A percentile compares a stretch with the other conserved stretches of the same genome.
These are phyloP conservation scores for Penicillium steckii DNA, from an alignment of 495 filamentous ascomycete genomes.

Conservation along the genomic window DNA sequence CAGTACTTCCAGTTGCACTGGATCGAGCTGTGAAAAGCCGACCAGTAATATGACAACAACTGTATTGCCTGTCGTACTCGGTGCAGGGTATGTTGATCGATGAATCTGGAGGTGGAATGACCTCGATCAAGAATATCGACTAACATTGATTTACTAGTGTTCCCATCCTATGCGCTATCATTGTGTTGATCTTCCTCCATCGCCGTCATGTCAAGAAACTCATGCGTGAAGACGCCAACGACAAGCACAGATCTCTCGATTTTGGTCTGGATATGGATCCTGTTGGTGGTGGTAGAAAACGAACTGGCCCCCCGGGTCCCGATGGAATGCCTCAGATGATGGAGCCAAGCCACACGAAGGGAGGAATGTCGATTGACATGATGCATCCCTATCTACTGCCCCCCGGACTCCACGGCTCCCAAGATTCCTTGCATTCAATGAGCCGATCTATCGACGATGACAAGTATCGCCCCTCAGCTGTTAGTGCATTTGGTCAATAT, in stretches of 20 bases:
- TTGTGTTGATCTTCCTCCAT: conserved; percentile 74
- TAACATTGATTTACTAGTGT: conserved; percentile 58
- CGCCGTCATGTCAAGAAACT: conserved; percentile 72
- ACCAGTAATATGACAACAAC: conserved; percentile 54
- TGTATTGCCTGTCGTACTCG: conserved; percentile 75
- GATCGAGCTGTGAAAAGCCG: conserved; percentile 34
- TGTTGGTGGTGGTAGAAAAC: conserved; percentile 32
- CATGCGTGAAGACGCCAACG: conserved; percentile 74
- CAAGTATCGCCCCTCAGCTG: conserved; percentile 73
- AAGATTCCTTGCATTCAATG: conserved; percentile 81
- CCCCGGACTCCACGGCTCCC: conserved; percentile 70
- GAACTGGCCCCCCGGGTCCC: conserved; percentile 33
- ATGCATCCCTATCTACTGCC: conserved; percentile 51
- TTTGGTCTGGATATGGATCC: conserved; percentile 71
- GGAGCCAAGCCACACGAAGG: conserved; percentile 53
- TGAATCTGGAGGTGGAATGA: too few relatives aligned
- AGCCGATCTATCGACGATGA: conserved; percentile 76
- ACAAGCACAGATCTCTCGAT: conserved; percentile 90
- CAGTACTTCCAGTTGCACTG: conserved; percentile 3
- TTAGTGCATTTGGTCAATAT: conserved; percentile 50
- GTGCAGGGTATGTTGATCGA: conserved; percentile 69
- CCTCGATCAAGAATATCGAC: too few relatives aligned
- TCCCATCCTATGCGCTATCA: conserved; percentile 65
- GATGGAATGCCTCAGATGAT: conserved; percentile 23
- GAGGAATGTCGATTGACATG: conserved; percentile 72